Base-by-base conservation (phyloP, 169 alveolate species). In the Plasmodium knowlesi region DNA sequence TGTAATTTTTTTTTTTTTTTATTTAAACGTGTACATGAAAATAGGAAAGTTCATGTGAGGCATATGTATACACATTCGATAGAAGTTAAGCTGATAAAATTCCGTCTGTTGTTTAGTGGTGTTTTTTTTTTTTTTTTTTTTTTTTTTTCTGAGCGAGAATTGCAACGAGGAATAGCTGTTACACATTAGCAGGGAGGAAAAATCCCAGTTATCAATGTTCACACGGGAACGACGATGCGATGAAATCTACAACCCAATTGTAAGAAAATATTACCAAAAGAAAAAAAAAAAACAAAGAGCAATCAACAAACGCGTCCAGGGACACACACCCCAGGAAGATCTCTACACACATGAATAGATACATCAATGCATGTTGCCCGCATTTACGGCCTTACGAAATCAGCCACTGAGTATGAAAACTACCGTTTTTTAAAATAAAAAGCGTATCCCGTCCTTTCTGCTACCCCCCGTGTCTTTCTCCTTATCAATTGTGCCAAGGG, bases 81-180 rank as follows among this genome's bases (percentile, higher is more conserved):
- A 14, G 4, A 19, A 19, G 25, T 61, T 61, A 34, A 61, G 14
- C 14, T 0, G 25, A 19, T 2, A 8, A 61, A 61, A 61, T 61
- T 61, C 4, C 19, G 74, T 61, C 74, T 61, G 74, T 61, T 61
- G 74, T 61, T 61, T n/a, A 61, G 34, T 8, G 74, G 74, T 61
- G 74, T 57, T 57, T 57, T 61, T 61, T 61, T 61, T 61, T 61
- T 61, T 41, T 41, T 41, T 67, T 25, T 73, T 73, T 74, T 74
- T 22, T 74, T 74, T 74, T 74, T 74, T 28, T 28, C n/a, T n/a
- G n/a, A n/a, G n/a, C n/a, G n/a, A n/a, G n/a, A n/a, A n/a, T 16
- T 16, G 10, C 30, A 0, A 57, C 8, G 32, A n/a, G 73, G 73
- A 28, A 19, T 57, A 57, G 73, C 73, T 8, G 30, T n/a, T 57